A percentile compares a stretch with the other conserved stretches of the same genome.
phyloP scores from a whole-genome alignment of 306 rosid genomes.

The Argentina anserina region DNA sequence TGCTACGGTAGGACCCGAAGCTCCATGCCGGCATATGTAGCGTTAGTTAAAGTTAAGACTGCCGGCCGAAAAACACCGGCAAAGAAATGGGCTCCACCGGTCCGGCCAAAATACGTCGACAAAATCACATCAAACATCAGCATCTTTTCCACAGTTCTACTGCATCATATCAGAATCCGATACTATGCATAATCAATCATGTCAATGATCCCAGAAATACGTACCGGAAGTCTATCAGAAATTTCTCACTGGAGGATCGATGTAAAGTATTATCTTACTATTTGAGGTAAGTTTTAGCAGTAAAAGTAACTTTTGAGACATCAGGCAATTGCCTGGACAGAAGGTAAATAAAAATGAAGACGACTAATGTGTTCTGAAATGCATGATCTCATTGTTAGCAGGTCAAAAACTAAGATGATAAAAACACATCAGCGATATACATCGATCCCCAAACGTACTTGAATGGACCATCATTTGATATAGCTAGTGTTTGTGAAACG shows the following conservation, averaged over 20 bases:
- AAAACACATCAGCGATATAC: neutral
- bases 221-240: neutral
- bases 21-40: conserved; percentile 38
- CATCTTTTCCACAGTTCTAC: neutral
- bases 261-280: no score
- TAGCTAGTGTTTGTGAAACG: neutral
- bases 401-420: neutral
- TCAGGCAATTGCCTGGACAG: neutral
- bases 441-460: neutral
- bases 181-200: neutral
- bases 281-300: neutral
- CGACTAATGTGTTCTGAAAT: neutral
- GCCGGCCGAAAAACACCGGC: conserved; percentile 44
- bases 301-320: neutral
- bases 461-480: neutral
- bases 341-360: no score
- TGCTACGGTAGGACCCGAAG: conserved; percentile 25
- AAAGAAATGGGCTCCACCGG: conserved; percentile 26
- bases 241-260: no score
- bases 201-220: neutral
- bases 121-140: neutral
- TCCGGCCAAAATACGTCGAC: conserved; percentile 17
- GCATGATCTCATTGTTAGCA: neutral
- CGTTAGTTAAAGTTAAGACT: conserved; percentile 15
- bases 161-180: neutral